Evolutionary conservation across 2,329 filamentous ascomycete genomes (phyloP).

Genomic region (Hymenoscyphus occultus): DNA sequence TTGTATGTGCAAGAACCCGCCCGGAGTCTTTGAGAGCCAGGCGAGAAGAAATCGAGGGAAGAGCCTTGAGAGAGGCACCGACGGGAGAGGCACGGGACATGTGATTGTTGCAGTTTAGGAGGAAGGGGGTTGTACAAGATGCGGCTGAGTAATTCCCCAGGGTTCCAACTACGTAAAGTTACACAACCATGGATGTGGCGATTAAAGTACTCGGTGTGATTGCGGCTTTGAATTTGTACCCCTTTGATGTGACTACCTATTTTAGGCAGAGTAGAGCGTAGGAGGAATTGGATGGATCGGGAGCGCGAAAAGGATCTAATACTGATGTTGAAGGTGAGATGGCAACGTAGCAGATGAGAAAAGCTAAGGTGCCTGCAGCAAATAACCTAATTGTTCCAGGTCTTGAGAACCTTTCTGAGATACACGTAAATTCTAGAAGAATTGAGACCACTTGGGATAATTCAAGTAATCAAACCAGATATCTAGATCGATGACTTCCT

Average conservation of each 20-base stretch:
- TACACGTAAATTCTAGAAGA: too few relatives aligned
- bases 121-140: not conserved
- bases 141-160: not conserved
- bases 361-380: too few relatives aligned
- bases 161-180: not conserved
- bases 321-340: not conserved
- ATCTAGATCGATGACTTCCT: too few relatives aligned
- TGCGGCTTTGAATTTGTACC: not conserved
- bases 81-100: too few relatives aligned
- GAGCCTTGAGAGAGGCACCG: not conserved
- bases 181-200: not conserved
- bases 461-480: too few relatives aligned
- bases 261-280: not conserved
- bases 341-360: too few relatives aligned
- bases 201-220: not conserved
- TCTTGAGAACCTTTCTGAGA: too few relatives aligned
- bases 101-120: not conserved
- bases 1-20: not conserved
- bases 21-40: not conserved
- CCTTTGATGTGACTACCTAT: not conserved
- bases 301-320: not conserved
- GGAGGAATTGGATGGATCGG: not conserved
- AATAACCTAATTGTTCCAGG: too few relatives aligned
- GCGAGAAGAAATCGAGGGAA: not conserved
- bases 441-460: too few relatives aligned